Percentiles rank a stretch among this genome's conserved stretches.
phyloP scores from a whole-genome alignment of 2,329 filamentous ascomycete genomes.

The Cladosporium austrohemisphaericum region DNA sequence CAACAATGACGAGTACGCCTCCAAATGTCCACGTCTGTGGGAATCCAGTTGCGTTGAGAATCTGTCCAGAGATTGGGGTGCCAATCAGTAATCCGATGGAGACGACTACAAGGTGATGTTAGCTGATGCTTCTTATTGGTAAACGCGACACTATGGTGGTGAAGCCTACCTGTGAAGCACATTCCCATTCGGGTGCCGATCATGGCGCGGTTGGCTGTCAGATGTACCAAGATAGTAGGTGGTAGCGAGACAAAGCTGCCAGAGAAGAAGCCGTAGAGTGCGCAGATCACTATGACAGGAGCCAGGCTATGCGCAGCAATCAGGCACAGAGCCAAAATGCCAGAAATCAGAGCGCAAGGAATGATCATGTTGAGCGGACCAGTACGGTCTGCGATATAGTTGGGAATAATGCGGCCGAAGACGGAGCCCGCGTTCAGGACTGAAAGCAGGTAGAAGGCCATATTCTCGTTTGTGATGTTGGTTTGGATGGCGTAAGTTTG shows the following conservation, averaged over 20 bases:
- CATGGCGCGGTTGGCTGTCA: conserved; percentile 41
- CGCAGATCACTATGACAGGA: conserved; percentile 40
- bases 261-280: conserved; percentile 49
- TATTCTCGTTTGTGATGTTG: conserved; percentile 49
- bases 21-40: conserved; percentile 43
- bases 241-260: conserved; percentile 46
- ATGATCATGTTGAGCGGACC: conserved; percentile 48
- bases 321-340: conserved; percentile 41
- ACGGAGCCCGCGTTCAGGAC: conserved; percentile 60
- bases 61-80: conserved; percentile 55
- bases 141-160: conserved; percentile 27
- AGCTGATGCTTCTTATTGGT: background rate
- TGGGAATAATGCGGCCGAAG: conserved; percentile 47
- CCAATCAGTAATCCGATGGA: conserved; percentile 49
- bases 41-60: conserved; percentile 45
- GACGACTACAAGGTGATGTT: background rate
- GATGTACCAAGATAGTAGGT: conserved; percentile 43
- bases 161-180: conserved; percentile 44
- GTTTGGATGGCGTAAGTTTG: conserved; percentile 58
- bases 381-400: conserved; percentile 42
- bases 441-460: conserved; percentile 65
- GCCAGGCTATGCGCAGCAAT: conserved; percentile 35
- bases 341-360: conserved; percentile 40
- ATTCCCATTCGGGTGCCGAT: conserved; percentile 55
- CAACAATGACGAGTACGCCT: conserved; percentile 31